A percentile compares a stretch with the other conserved stretches of the same genome.
Evolutionary conservation across 2,329 filamentous ascomycete genomes (phyloP).

Genomic region (Stylonectria norvegica): DNA sequence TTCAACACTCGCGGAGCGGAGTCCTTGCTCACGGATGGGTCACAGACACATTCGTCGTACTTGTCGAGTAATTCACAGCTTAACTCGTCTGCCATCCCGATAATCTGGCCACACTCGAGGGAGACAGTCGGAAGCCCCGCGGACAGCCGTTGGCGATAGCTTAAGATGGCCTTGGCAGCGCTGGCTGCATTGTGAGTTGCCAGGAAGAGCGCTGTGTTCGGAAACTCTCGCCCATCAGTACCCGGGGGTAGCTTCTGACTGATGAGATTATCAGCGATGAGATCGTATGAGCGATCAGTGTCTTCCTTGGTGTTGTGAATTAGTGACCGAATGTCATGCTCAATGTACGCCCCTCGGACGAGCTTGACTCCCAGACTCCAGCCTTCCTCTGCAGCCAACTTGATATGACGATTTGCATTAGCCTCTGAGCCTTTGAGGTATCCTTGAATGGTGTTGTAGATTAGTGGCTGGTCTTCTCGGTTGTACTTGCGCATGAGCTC

Average conservation of each 20-base stretch:
- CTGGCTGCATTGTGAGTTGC: slow-evolving; percentile 50
- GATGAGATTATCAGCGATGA: slow-evolving; percentile 45
- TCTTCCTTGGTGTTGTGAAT: slow-evolving; percentile 51
- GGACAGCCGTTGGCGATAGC: slow-evolving; percentile 39
- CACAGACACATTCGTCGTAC: slow-evolving; percentile 18
- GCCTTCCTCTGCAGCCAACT: slow-evolving; percentile 41
- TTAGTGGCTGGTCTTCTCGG: slow-evolving; percentile 27
- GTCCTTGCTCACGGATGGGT: slow-evolving; percentile 5
- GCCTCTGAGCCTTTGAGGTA: slow-evolving; percentile 48
- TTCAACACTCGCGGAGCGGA: slow-evolving; percentile 33
- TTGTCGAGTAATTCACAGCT: slow-evolving; percentile 46
- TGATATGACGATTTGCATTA: slow-evolving; percentile 44
- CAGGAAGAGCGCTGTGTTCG: slow-evolving; percentile 45
- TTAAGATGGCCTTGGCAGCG: slow-evolving; percentile 39
- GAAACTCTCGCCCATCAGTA: slow-evolving; percentile 32
- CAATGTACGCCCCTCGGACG: slow-evolving; percentile 55
- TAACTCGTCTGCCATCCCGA: slow-evolving; percentile 58
- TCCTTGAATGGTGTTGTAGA: slow-evolving; percentile 54
- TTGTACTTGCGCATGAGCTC: slow-evolving; percentile 39
- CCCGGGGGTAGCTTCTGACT: slow-evolving; percentile 27
- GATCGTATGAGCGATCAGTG: slow-evolving; percentile 51
- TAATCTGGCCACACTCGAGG: slow-evolving; percentile 51
- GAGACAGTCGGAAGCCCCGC: slow-evolving; percentile 27
- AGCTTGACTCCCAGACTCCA: slow-evolving; percentile 55
- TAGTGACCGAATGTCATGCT: slow-evolving; percentile 44